Conservation (phyloP, 106 monocot species). For the Acorus gramineus region DNA sequence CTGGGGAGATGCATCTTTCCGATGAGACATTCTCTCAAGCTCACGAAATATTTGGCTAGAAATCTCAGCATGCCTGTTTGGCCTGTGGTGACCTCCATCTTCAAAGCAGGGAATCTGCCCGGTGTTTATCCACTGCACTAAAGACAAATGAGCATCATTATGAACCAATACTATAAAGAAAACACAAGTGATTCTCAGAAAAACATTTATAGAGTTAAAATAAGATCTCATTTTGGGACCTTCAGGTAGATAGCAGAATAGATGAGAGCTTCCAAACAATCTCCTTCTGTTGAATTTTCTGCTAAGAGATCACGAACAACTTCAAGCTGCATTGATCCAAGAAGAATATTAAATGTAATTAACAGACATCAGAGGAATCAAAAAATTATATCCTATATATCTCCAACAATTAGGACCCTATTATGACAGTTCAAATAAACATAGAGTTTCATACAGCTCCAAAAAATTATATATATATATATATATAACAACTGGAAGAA, state of each 20-base stretch:
- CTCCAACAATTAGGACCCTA: too few species aligned
- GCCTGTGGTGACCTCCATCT: conserved; percentile 91
- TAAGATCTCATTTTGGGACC: conserved; percentile 8
- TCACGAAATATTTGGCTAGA: conserved; percentile 80
- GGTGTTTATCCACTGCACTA: conserved; percentile 81
- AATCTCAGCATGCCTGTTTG: conserved; percentile 87
- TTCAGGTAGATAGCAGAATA: conserved; percentile 83
- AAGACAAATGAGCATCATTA: not conserved
- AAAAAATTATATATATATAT: conserved; percentile 1
- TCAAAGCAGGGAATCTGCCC: conserved; percentile 96
- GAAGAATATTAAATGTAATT: too few species aligned
- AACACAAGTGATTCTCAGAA: not conserved
- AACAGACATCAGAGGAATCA: too few species aligned
- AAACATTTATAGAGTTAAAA: conserved; percentile 1
- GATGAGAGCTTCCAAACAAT: conserved; percentile 52
- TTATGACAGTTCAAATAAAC: too few species aligned
- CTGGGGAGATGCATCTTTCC: conserved; percentile 43
- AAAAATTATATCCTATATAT: too few species aligned
- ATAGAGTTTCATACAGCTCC: too few species aligned
- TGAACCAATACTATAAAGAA: not conserved
- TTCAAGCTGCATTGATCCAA: conserved; percentile 49
- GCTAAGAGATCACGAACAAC: conserved; percentile 47
- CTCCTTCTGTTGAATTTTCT: conserved; percentile 17
- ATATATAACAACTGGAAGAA: not conserved
- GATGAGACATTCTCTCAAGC: conserved; percentile 58